A percentile compares a stretch with the other conserved stretches of the same genome.
Evolutionary conservation across 495 filamentous ascomycete species (phyloP).

Genomic region (Delitschia confertaspora): DNA sequence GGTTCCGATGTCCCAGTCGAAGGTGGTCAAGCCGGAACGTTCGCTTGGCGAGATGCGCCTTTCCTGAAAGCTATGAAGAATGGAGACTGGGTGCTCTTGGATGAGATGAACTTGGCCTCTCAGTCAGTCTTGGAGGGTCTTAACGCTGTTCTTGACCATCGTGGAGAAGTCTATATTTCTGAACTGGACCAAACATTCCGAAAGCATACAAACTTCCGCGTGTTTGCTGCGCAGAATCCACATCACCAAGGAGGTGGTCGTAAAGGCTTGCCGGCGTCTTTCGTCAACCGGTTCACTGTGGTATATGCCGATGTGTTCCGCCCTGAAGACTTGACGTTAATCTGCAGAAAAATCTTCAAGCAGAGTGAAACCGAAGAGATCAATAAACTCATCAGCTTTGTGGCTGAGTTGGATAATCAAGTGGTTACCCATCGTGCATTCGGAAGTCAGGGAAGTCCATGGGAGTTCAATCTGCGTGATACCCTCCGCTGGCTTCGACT

Average conservation of each 20-base stretch:
- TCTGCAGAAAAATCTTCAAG: constrained; percentile 70
- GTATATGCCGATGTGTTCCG: constrained; percentile 89
- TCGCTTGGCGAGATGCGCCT: constrained; percentile 90
- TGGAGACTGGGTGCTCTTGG: constrained; percentile 90
- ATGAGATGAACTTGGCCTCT: constrained; percentile 98
- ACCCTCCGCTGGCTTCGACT: constrained; percentile 81
- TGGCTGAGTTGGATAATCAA: constrained; percentile 64
- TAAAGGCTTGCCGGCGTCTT: constrained; percentile 90
- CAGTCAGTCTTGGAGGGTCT: constrained; percentile 95
- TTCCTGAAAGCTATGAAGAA: constrained; percentile 94
- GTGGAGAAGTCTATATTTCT: constrained; percentile 89
- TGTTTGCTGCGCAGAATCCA: constrained; percentile 96
- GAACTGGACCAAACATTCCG: constrained; percentile 91
- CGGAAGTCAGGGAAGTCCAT: constrained; percentile 76
- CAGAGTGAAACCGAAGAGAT: constrained; percentile 46
- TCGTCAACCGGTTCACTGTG: constrained; percentile 96
- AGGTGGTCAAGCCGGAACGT: constrained; percentile 75
- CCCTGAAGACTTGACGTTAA: constrained; percentile 67
- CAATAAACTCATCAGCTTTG: constrained; percentile 62
- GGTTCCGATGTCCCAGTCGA: constrained; percentile 94
- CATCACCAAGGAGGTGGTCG: constrained; percentile 93
- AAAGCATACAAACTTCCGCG: constrained; percentile 75
- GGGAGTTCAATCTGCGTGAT: constrained; percentile 97
- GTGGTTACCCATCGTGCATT: constrained; percentile 57
- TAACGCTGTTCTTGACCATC: constrained; percentile 94